Conservation (phyloP, 2,329 filamentous ascomycete species). For the Metarhizium guizhouense region DNA sequence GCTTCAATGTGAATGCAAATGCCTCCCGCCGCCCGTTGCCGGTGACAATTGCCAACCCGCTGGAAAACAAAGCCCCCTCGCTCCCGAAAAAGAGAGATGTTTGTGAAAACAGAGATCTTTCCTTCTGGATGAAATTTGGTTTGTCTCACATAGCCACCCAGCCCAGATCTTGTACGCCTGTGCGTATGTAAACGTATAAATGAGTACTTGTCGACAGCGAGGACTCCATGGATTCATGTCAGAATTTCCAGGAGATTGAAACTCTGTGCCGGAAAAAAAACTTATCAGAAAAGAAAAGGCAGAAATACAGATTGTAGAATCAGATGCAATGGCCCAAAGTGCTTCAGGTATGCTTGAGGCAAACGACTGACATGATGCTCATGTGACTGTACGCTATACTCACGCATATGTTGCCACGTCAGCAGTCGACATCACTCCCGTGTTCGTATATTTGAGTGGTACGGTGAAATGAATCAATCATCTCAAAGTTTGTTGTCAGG, state of each 20-base stretch:
- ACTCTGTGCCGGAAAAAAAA: not conserved
- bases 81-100: not conserved
- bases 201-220: not conserved
- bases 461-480: not conserved
- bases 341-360: not conserved
- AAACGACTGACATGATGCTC: not conserved
- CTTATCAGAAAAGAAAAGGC: not conserved
- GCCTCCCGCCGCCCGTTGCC: not conserved
- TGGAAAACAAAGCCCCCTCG: not conserved
- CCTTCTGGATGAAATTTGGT: not conserved
- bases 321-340: not conserved
- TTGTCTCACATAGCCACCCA: not conserved
- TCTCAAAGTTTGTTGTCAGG: slow-evolving; percentile 16
- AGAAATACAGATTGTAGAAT: not conserved
- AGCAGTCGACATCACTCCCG: not conserved
- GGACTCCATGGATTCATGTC: not conserved
- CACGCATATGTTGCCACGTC: not conserved
- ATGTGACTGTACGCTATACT: not conserved
- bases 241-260: not conserved
- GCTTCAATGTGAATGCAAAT: not conserved
- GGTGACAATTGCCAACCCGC: not conserved
- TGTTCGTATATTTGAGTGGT: not conserved
- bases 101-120: not conserved
- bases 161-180: not conserved
- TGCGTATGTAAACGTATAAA: not conserved